Percentiles rank a stretch among this genome's conserved stretches.
phyloP scores from a whole-genome alignment of 2,329 filamentous ascomycete genomes.

The Verticillium nubilum region DNA sequence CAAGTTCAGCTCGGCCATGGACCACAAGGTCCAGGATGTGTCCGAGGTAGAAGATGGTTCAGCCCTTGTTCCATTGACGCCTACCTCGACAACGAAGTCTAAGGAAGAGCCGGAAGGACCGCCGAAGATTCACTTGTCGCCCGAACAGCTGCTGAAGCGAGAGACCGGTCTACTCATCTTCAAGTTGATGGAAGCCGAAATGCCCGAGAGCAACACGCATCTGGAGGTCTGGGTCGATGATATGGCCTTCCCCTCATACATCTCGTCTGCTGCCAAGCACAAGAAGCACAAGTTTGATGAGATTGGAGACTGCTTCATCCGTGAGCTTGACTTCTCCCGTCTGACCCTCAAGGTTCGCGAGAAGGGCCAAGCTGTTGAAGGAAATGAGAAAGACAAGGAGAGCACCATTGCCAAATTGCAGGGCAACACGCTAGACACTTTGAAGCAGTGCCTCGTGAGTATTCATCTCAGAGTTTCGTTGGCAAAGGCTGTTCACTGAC shows the following conservation, averaged over 20 bases:
- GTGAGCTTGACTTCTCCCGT: slow-evolving; percentile 93
- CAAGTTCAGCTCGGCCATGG: slow-evolving; percentile 35
- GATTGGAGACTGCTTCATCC: slow-evolving; percentile 91
- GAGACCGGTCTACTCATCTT: slow-evolving; percentile 93
- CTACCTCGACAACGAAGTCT: slow-evolving; percentile 40
- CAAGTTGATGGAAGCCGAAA: slow-evolving; percentile 83
- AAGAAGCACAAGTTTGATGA: slow-evolving; percentile 76
- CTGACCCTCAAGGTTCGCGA: slow-evolving; percentile 84
- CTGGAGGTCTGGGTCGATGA: slow-evolving; percentile 93
- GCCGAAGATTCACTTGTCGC: slow-evolving; percentile 72
- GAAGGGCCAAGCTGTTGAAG: slow-evolving; percentile 62
- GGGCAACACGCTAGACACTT: slow-evolving; percentile 78
- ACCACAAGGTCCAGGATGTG: slow-evolving; percentile 19
- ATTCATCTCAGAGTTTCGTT: background rate
- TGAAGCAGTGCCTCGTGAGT: slow-evolving; percentile 80
- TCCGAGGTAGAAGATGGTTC: slow-evolving; percentile 17
- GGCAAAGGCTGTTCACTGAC: background rate
- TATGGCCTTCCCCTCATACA: slow-evolving; percentile 85
- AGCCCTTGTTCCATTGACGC: slow-evolving; percentile 37
- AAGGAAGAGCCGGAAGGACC: slow-evolving; percentile 50
- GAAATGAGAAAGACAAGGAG: slow-evolving; percentile 64
- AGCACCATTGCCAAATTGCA: slow-evolving; percentile 75
- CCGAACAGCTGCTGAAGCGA: slow-evolving; percentile 76
- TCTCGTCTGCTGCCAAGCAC: slow-evolving; percentile 68
- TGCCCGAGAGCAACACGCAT: slow-evolving; percentile 69